Conservation (phyloP, 371 early-diverging fungal species). For the Paramicrosporidium saccamoebae region DNA sequence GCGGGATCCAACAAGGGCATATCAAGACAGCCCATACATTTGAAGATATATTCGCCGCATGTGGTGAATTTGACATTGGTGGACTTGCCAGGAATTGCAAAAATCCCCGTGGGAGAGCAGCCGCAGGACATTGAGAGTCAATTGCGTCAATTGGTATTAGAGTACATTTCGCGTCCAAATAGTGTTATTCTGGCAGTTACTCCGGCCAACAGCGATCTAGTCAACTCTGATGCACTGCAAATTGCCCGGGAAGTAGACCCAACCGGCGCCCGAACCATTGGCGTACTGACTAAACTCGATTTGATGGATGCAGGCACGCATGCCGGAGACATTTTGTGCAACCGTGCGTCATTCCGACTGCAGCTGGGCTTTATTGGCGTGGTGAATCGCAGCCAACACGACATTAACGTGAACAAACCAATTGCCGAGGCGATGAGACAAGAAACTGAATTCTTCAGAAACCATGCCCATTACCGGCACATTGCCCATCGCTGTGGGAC, state of each 20-base stretch:
- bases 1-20: slow-evolving; percentile 63
- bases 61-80: slow-evolving; percentile 70
- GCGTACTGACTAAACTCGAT: slow-evolving; percentile 76
- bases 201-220: slow-evolving; percentile 64
- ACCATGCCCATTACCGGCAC: slow-evolving; percentile 39
- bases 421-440: slow-evolving; percentile 30
- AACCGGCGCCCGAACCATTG: slow-evolving; percentile 46
- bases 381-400: slow-evolving; percentile 61
- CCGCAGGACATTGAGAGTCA: slow-evolving; percentile 61
- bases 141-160: slow-evolving; percentile 38
- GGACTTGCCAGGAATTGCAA: slow-evolving; percentile 74
- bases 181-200: slow-evolving; percentile 79
- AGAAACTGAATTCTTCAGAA: slow-evolving; percentile 39
- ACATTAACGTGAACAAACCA: slow-evolving; percentile 37
- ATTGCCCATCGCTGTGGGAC: slow-evolving; percentile 57
- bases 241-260: slow-evolving; percentile 70
- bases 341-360: slow-evolving; percentile 36
- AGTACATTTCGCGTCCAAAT: slow-evolving; percentile 55
- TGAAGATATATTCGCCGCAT: slow-evolving; percentile 45
- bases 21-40: slow-evolving; percentile 44
- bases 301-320: slow-evolving; percentile 80
- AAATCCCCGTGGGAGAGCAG: slow-evolving; percentile 43
- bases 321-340: slow-evolving; percentile 48
- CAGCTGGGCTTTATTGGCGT: slow-evolving; percentile 69
- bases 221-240: slow-evolving; percentile 73